phyloP scores from a whole-genome alignment of 192 early-diverging fungal species.

The Coemansia sp. region DNA sequence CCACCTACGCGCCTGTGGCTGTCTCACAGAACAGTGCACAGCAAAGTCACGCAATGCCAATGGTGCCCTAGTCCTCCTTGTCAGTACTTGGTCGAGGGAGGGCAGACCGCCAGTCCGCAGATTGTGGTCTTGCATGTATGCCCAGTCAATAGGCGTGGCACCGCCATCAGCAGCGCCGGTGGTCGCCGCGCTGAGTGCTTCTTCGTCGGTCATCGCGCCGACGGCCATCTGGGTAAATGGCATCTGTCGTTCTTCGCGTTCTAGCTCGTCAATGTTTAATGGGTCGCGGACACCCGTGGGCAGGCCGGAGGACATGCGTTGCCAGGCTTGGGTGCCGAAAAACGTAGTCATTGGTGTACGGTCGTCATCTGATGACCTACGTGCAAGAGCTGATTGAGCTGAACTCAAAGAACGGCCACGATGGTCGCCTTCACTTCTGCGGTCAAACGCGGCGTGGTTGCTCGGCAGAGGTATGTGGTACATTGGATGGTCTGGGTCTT shows the following conservation, averaged over 20 bases:
- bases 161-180: neutral
- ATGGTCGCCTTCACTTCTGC: conserved; percentile 10
- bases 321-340: conserved; percentile 45
- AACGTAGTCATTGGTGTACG: conserved; percentile 46
- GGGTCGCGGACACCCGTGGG: conserved; percentile 55
- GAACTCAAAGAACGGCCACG: conserved; percentile 49
- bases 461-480: conserved; percentile 36
- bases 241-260: conserved; percentile 58
- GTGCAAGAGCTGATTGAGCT: neutral
- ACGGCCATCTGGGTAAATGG: conserved; percentile 48
- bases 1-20: conserved; percentile 59
- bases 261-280: conserved; percentile 58
- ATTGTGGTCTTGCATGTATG: conserved; percentile 60
- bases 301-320: conserved; percentile 46
- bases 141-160: conserved; percentile 46
- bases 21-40: conserved; percentile 57
- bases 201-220: conserved; percentile 30
- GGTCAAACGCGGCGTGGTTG: conserved; percentile 16
- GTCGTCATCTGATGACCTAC: conserved; percentile 45
- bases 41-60: conserved; percentile 58
- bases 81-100: conserved; percentile 59
- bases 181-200: neutral
- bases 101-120: conserved; percentile 56
- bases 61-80: conserved; percentile 49
- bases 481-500: neutral